These are phyloP conservation scores for Hypoxylon sp. DNA, from an alignment of 2,329 filamentous ascomycete species.

Conservation along the genomic window DNA sequence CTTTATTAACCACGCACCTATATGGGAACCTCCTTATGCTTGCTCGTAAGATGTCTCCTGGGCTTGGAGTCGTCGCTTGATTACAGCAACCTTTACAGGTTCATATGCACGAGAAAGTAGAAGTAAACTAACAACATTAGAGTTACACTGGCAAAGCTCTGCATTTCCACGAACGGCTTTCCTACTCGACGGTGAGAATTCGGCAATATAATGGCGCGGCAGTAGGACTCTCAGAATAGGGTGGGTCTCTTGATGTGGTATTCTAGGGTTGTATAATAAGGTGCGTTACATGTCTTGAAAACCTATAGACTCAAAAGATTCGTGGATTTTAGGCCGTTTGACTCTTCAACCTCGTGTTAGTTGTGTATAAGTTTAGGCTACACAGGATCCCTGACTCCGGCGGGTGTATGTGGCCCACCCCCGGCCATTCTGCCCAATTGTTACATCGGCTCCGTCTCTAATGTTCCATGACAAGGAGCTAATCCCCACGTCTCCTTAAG, in stretches of 20 bases:
- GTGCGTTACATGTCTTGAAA: background rate
- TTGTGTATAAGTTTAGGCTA: constrained; percentile 33
- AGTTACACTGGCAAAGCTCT: too few relatives aligned
- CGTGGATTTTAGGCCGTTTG: background rate
- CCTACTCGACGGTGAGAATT: too few relatives aligned
- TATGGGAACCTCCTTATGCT: too few relatives aligned
- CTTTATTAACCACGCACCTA: too few relatives aligned
- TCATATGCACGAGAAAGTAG: too few relatives aligned
- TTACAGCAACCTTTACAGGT: too few relatives aligned
- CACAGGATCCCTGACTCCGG: constrained; percentile 29
- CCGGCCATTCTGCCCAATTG: constrained; percentile 29
- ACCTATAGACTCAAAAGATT: background rate
- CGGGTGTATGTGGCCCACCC: constrained; percentile 15
- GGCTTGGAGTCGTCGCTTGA: too few relatives aligned
- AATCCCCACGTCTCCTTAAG: constrained; percentile 9
- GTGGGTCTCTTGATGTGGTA: background rate
- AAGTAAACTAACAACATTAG: too few relatives aligned
- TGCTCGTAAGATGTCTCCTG: too few relatives aligned
- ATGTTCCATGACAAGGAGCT: constrained; percentile 6
- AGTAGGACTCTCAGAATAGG: background rate
- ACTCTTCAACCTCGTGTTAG: constrained; percentile 19
- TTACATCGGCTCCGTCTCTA: constrained; percentile 17
- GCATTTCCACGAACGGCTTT: too few relatives aligned
- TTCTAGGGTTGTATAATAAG: background rate
- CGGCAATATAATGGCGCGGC: too few relatives aligned